Evolutionary conservation across 1,284 basidiomycete species (phyloP).

Genomic region (Trichosporon coremiiforme): DNA sequence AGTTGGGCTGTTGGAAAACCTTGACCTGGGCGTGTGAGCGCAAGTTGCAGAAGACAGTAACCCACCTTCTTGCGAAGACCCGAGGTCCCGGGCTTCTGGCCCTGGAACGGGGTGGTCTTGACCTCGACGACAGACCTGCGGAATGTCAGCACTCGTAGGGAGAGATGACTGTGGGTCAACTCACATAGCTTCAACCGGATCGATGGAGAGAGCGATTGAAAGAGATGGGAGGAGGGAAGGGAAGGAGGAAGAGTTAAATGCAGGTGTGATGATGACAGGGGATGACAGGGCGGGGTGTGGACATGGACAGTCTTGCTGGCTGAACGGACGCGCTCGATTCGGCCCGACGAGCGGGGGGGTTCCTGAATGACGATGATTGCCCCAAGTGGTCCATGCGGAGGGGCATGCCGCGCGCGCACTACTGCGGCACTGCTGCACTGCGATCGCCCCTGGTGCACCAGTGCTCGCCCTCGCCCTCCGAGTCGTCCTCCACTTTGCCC

Average conservation of each 20-base stretch:
- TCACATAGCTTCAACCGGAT: conserved; percentile 20
- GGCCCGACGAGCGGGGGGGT: conserved; percentile 13
- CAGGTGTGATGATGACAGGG: not conserved
- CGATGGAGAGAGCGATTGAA: conserved; percentile 6
- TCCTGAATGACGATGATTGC: conserved; percentile 15
- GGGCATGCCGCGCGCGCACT: not conserved
- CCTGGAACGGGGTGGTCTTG: conserved; percentile 49
- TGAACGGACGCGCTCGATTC: not conserved
- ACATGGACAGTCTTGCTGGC: not conserved
- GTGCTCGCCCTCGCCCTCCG: no score
- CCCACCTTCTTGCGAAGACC: conserved; percentile 91
- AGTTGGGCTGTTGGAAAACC: conserved; percentile 66
- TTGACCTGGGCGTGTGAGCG: conserved; percentile 31
- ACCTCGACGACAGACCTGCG: conserved; percentile 45
- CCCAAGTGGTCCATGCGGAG: conserved; percentile 4
- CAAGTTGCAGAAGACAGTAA: conserved; percentile 75
- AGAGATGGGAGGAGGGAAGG: conserved; percentile 14
- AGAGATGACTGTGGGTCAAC: not conserved
- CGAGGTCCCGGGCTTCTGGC: conserved; percentile 93
- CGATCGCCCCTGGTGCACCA: no score
- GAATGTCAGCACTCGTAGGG: conserved; percentile 8
- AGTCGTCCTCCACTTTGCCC: not conserved
- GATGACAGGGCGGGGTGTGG: no score
- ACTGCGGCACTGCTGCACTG: no score
- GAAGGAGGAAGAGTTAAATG: not conserved